Percentiles rank a stretch among this genome's conserved stretches.
These are phyloP conservation scores for Mycena floridula DNA, from an alignment of 768 basidiomycete species.

Conservation along the genomic window DNA sequence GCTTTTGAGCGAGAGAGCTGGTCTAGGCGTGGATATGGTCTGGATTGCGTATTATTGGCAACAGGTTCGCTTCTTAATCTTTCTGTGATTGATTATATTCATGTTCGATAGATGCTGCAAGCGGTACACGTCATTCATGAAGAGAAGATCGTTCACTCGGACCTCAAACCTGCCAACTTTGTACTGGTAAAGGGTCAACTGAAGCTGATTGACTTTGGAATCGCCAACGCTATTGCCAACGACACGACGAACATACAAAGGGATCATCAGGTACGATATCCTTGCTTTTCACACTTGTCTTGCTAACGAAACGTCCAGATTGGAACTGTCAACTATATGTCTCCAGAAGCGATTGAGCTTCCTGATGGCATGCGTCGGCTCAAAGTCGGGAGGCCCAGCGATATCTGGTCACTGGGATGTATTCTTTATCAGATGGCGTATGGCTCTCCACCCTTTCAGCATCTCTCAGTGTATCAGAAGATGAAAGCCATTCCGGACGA, in stretches of 20 bases:
- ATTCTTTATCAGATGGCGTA: slow-evolving; percentile 99
- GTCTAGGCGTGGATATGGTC: slow-evolving; percentile 83
- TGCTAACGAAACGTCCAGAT: slow-evolving; percentile 42
- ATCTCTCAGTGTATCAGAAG: slow-evolving; percentile 78
- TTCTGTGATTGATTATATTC: not conserved
- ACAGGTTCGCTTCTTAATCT: slow-evolving; percentile 52
- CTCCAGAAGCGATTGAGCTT: slow-evolving; percentile 91
- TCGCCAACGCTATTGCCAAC: slow-evolving; percentile 97
- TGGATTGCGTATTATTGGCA: slow-evolving; percentile 97
- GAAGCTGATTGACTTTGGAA: slow-evolving; percentile 99
- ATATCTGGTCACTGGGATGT: slow-evolving; percentile 97
- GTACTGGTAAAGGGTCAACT: slow-evolving; percentile 92
- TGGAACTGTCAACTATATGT: slow-evolving; percentile 98
- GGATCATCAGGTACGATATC: slow-evolving; percentile 73
- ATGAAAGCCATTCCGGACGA: slow-evolving; percentile 91
- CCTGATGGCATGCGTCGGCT: slow-evolving; percentile 82
- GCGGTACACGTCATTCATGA: slow-evolving; percentile 98
- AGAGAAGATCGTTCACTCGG: slow-evolving; percentile 97
- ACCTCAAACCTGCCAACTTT: slow-evolving; percentile 98
- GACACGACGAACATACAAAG: slow-evolving; percentile 98
- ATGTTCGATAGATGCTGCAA: slow-evolving; percentile 78
- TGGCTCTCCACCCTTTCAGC: slow-evolving; percentile 87
- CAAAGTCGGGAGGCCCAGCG: slow-evolving; percentile 92
- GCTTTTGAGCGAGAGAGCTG: slow-evolving; percentile 78
- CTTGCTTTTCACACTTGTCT: not conserved